Evolutionary conservation across 306 rosid species (phyloP).

Genomic region (Mucuna pruriens): DNA sequence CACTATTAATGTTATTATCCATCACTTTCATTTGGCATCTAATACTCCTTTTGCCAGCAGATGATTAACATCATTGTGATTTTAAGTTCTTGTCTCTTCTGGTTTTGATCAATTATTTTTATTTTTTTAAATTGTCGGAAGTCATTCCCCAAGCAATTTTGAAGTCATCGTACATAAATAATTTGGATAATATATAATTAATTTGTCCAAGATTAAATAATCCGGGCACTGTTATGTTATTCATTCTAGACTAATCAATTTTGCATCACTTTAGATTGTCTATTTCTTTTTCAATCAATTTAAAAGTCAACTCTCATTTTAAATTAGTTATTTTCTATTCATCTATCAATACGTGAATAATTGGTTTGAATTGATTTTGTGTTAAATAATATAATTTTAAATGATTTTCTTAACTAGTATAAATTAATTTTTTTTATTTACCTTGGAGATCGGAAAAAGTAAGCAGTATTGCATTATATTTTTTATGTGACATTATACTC

Average conservation of each 20-base stretch:
- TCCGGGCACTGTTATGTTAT: background rate
- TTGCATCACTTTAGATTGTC: background rate
- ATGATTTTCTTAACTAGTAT: too few relatives aligned
- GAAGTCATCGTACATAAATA: background rate
- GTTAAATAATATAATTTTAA: too few relatives aligned
- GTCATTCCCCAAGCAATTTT: background rate
- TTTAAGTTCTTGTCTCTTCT: background rate
- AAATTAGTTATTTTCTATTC: background rate
- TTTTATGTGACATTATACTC: background rate
- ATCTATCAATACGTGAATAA: too few relatives aligned
- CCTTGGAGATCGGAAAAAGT: too few relatives aligned
- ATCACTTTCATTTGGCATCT: background rate
- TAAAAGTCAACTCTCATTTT: background rate
- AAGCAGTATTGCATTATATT: background rate
- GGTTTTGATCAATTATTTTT: background rate
- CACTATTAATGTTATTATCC: background rate
- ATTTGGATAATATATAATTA: background rate
- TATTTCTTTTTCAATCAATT: background rate
- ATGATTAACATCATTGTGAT: background rate
- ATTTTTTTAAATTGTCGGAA: background rate
- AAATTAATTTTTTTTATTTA: too few relatives aligned
- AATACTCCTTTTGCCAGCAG: background rate
- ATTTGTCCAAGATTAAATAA: background rate
- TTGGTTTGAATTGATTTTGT: too few relatives aligned
- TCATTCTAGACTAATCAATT: background rate